These are phyloP conservation scores for Dacryopinax primogenitus DNA, from an alignment of 768 basidiomycete genomes.

Conservation along the genomic window DNA sequence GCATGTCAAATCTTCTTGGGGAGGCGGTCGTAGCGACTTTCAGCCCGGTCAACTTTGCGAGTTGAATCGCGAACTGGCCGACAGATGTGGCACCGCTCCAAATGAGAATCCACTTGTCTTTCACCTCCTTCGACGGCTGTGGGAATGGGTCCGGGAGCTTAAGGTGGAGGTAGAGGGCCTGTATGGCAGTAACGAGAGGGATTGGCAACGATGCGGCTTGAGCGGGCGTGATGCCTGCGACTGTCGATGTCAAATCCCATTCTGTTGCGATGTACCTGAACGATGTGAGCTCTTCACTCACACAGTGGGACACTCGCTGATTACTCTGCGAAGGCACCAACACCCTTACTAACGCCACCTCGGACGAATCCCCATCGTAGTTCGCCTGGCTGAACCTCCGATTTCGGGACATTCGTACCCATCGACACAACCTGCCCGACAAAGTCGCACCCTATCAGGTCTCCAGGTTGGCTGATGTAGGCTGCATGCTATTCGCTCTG, in stretches of 20 bases:
- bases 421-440: background rate
- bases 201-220: background rate
- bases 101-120: background rate
- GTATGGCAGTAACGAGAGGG: background rate
- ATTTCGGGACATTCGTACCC: background rate
- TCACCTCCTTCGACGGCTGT: background rate
- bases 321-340: constrained; percentile 2
- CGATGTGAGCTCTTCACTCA: background rate
- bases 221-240: background rate
- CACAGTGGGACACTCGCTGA: background rate
- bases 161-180: background rate
- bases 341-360: constrained; percentile 1
- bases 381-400: background rate
- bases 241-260: background rate
- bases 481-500: background rate
- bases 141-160: background rate
- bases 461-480: background rate
- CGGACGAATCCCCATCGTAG: constrained; percentile 1
- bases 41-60: constrained; percentile 34
- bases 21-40: constrained; percentile 37
- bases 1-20: constrained; percentile 27
- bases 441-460: background rate
- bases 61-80: constrained; percentile 32
- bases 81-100: constrained; percentile 15
- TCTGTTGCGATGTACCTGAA: background rate